These are phyloP conservation scores for Pythium scleroteichum DNA, from an alignment of 352 stramenopile species.

Conservation along the genomic window DNA sequence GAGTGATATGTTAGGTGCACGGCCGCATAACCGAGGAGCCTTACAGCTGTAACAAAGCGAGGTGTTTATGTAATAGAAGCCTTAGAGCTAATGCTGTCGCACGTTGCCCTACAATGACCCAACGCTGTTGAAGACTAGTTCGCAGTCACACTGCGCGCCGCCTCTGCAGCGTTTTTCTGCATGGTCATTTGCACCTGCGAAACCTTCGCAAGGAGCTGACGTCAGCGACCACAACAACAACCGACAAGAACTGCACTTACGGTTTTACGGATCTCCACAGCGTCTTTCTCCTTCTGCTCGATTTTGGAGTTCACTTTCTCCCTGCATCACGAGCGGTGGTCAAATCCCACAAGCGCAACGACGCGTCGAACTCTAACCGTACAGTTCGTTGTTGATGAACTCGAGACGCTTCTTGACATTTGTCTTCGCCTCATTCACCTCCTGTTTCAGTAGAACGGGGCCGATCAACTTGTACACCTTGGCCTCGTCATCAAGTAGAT, in stretches of 20 bases:
- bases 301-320: slow-evolving; percentile 88
- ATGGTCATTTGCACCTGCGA: slow-evolving; percentile 89
- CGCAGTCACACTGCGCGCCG: slow-evolving; percentile 58
- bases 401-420: slow-evolving; percentile 96
- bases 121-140: slow-evolving; percentile 24
- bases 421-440: slow-evolving; percentile 91
- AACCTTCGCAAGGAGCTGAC: too few species aligned
- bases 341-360: too few species aligned
- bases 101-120: not conserved
- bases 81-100: not conserved
- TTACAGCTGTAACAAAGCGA: slow-evolving; percentile 21
- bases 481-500: slow-evolving; percentile 82
- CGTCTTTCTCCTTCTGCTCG: slow-evolving; percentile 90
- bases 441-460: slow-evolving; percentile 94
- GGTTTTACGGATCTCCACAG: slow-evolving; percentile 84
- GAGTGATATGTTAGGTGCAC: slow-evolving; percentile 55
- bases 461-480: slow-evolving; percentile 96
- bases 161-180: slow-evolving; percentile 84
- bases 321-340: slow-evolving; percentile 30
- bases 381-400: slow-evolving; percentile 95
- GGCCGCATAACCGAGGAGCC: slow-evolving; percentile 26
- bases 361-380: slow-evolving; percentile 13
- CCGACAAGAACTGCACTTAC: slow-evolving; percentile 31
- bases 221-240: not conserved
- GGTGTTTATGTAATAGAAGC: not conserved